phyloP scores from a whole-genome alignment of 129 eudicot genomes.

The Helianthus annuus region DNA sequence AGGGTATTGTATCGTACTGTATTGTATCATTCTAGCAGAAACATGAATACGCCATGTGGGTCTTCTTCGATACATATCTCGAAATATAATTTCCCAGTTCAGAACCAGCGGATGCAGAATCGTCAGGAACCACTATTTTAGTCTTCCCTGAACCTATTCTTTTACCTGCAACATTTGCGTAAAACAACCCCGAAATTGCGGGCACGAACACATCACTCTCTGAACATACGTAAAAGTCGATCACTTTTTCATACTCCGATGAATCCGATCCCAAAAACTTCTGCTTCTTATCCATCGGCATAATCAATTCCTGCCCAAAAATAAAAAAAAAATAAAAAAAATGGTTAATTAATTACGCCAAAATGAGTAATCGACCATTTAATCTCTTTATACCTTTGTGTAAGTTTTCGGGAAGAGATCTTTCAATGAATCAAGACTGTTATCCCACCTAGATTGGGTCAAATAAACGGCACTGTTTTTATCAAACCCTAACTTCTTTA shows the following conservation, averaged over 20 bases:
- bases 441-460: slow-evolving; percentile 92
- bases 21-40: slow-evolving; percentile 9
- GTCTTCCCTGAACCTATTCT: slow-evolving; percentile 81
- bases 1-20: neutral
- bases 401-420: slow-evolving; percentile 90
- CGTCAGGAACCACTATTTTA: slow-evolving; percentile 79
- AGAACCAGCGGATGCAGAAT: slow-evolving; percentile 43
- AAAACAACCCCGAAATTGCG: slow-evolving; percentile 89
- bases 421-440: slow-evolving; percentile 71
- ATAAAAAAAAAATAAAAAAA: neutral
- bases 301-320: slow-evolving; percentile 70
- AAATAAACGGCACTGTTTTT: slow-evolving; percentile 80
- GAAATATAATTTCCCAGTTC: slow-evolving; percentile 53
- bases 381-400: slow-evolving; percentile 64
- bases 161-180: slow-evolving; percentile 95
- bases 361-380: slow-evolving; percentile 4
- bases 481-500: slow-evolving; percentile 68
- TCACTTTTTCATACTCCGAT: slow-evolving; percentile 76
- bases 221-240: slow-evolving; percentile 73
- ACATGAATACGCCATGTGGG: slow-evolving; percentile 51
- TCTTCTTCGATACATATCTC: slow-evolving; percentile 69
- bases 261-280: slow-evolving; percentile 61
- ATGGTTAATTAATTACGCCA: neutral
- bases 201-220: slow-evolving; percentile 88
- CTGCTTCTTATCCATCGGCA: slow-evolving; percentile 73